Conservation (phyloP, 495 filamentous ascomycete genomes). For the Geopyxis carbonaria region DNA sequence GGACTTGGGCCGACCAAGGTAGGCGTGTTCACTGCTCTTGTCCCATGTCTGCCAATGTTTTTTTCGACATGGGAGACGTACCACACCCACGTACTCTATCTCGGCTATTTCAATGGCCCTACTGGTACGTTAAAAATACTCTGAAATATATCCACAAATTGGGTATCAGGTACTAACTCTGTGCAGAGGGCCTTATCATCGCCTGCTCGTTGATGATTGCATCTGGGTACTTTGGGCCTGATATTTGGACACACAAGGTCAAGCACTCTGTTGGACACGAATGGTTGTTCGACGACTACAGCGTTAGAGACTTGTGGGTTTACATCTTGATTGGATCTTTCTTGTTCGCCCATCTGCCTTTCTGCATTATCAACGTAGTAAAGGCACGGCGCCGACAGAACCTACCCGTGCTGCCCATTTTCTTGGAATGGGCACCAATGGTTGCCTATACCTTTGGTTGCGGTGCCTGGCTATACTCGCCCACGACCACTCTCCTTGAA, state of each 20-base stretch:
- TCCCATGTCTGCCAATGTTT: constrained; percentile 92
- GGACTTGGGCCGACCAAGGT: constrained; percentile 64
- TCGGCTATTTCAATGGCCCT: constrained; percentile 92
- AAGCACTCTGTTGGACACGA: constrained; percentile 42
- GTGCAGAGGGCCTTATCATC: constrained; percentile 65
- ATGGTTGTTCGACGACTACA: constrained; percentile 39
- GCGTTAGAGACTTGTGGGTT: constrained; percentile 76
- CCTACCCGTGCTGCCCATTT: constrained; percentile 64
- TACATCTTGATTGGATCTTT: constrained; percentile 54
- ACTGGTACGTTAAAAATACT: constrained; percentile 40
- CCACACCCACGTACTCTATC: constrained; percentile 92
- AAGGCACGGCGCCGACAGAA: constrained; percentile 52
- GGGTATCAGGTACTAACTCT: constrained; percentile 1
- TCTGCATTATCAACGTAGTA: constrained; percentile 62
- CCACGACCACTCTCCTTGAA: constrained; percentile 57
- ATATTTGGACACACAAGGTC: constrained; percentile 67
- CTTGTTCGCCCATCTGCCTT: constrained; percentile 65
- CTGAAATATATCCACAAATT: no score
- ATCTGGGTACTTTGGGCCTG: constrained; percentile 73
- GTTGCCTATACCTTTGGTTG: constrained; percentile 55
- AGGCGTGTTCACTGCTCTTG: constrained; percentile 77
- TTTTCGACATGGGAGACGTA: constrained; percentile 99
- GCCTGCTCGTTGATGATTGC: constrained; percentile 70
- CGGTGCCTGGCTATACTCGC: constrained; percentile 71
- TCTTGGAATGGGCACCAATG: constrained; percentile 93